Evolutionary conservation across 345 rosid genomes (phyloP).

Genomic region (Moringa oleifera): DNA sequence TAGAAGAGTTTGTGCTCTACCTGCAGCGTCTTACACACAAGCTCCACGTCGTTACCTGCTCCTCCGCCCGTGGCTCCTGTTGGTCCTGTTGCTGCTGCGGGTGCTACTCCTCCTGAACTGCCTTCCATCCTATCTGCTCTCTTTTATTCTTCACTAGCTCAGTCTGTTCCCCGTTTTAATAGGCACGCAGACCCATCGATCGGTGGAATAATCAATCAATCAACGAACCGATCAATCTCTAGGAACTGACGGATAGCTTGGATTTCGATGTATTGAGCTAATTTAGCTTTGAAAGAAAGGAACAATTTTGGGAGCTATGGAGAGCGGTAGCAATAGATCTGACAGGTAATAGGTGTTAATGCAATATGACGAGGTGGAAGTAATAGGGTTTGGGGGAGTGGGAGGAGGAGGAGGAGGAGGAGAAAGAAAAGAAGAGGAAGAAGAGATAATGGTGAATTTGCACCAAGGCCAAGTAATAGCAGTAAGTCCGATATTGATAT

Average conservation of each 20-base stretch:
- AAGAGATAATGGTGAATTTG: background rate
- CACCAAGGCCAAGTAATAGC: background rate
- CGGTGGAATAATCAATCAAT: background rate
- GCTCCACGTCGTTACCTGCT: constrained; percentile 72
- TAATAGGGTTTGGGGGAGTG: background rate
- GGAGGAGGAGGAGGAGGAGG: background rate
- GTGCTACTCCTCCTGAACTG: constrained; percentile 39
- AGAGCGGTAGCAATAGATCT: background rate
- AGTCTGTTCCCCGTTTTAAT: background rate
- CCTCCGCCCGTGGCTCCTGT: constrained; percentile 26
- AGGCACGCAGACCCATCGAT: background rate
- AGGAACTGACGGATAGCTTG: too few species aligned
- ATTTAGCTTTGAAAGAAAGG: background rate
- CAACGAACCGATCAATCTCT: too few species aligned
- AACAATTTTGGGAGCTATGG: background rate
- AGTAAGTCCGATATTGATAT: too few species aligned
- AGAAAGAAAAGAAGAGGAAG: background rate
- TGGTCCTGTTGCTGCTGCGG: constrained; percentile 19
- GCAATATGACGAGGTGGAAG: background rate
- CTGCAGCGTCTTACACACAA: constrained; percentile 91
- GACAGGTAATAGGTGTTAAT: background rate
- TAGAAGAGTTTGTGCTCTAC: constrained; percentile 97
- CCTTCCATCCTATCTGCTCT: constrained; percentile 36
- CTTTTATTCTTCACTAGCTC: too few species aligned
- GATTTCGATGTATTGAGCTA: too few species aligned